Evolutionary conservation across 768 basidiomycete genomes (phyloP).

Genomic region (Agrocybe chaxingu): DNA sequence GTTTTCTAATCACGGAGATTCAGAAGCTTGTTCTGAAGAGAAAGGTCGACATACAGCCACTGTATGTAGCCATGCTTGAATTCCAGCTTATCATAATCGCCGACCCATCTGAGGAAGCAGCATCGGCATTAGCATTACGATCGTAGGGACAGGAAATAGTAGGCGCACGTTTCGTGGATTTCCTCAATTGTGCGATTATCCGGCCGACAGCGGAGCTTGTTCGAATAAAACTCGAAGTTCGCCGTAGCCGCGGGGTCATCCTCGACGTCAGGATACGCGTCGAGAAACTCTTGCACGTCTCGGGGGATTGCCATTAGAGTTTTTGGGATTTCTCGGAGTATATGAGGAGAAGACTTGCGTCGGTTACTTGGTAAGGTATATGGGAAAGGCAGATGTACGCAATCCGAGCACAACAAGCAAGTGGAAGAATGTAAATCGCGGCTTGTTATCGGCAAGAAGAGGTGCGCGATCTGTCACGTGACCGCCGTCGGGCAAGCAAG

Average conservation of each 20-base stretch:
- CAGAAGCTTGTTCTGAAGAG: background rate
- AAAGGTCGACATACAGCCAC: constrained; percentile 57
- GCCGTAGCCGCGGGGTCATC: constrained; percentile 37
- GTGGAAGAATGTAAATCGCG: background rate
- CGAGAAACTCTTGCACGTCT: constrained; percentile 57
- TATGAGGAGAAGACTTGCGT: background rate
- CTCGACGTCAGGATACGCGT: constrained; percentile 42
- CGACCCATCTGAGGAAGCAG: constrained; percentile 50
- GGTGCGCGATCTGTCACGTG: background rate
- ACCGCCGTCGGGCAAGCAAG: too few species aligned
- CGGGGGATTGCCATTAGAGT: constrained; percentile 41
- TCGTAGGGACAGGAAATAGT: background rate
- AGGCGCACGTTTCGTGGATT: constrained; percentile 50
- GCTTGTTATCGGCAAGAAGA: constrained; percentile 1
- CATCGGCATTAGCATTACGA: constrained; percentile 23
- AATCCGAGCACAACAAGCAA: background rate
- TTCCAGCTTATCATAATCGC: constrained; percentile 62
- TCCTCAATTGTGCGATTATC: constrained; percentile 62
- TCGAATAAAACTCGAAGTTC: constrained; percentile 64
- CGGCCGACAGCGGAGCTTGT: constrained; percentile 53
- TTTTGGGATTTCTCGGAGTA: constrained; percentile 8
- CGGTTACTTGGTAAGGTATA: background rate
- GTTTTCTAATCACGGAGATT: background rate
- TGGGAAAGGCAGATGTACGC: background rate
- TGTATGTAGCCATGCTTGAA: constrained; percentile 72